These are phyloP conservation scores for Penicillium waksmanii DNA, from an alignment of 495 filamentous ascomycete genomes.

Conservation along the genomic window DNA sequence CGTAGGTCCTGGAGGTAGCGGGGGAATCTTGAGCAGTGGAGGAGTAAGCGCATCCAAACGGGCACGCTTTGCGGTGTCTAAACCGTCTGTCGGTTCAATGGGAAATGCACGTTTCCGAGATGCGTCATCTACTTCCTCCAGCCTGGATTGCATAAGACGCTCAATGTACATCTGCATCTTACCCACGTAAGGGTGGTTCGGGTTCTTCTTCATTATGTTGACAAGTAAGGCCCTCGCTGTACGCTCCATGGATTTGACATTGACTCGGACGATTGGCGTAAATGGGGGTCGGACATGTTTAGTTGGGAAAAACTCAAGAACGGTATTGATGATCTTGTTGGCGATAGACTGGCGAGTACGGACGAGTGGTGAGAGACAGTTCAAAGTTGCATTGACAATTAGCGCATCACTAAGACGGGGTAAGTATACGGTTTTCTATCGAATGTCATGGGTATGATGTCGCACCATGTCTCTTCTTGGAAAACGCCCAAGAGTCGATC, in stretches of 20 bases:
- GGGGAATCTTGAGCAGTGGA: slow-evolving; percentile 60
- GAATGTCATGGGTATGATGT: neutral
- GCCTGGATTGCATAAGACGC: slow-evolving; percentile 69
- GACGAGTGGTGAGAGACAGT: slow-evolving; percentile 78
- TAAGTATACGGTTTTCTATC: neutral
- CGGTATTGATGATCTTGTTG: slow-evolving; percentile 78
- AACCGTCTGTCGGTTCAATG: slow-evolving; percentile 67
- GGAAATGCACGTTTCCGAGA: slow-evolving; percentile 74
- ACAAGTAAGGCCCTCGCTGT: slow-evolving; percentile 81
- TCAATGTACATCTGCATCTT: slow-evolving; percentile 85
- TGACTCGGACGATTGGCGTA: slow-evolving; percentile 76
- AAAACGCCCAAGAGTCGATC: slow-evolving; percentile 87
- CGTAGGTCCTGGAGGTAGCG: slow-evolving; percentile 71
- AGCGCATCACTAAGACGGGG: slow-evolving; percentile 70
- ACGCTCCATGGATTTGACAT: slow-evolving; percentile 90
- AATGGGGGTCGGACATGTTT: slow-evolving; percentile 75
- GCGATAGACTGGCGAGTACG: slow-evolving; percentile 78
- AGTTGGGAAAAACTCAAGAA: slow-evolving; percentile 91
- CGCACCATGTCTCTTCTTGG: slow-evolving; percentile 81
- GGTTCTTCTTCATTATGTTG: slow-evolving; percentile 77
- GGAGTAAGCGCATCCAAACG: slow-evolving; percentile 61
- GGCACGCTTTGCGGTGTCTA: slow-evolving; percentile 70
- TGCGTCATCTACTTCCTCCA: slow-evolving; percentile 71
- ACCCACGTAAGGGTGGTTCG: slow-evolving; percentile 63
- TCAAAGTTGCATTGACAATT: slow-evolving; percentile 89